Conservation (phyloP, 2,329 filamentous ascomycete genomes). For the Pseudogymnoascus sp. region DNA sequence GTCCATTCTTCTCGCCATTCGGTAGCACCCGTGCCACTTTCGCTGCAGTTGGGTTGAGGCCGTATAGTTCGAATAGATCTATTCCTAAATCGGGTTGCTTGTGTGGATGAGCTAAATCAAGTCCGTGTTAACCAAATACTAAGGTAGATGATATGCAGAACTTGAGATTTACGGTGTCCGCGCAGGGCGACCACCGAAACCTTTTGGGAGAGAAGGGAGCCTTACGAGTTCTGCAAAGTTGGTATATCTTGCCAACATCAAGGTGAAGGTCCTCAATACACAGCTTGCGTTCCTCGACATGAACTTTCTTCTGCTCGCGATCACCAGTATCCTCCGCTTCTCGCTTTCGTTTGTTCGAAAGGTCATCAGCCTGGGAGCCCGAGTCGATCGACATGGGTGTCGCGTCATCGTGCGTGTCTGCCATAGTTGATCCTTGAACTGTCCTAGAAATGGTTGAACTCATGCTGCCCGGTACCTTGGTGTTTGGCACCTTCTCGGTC, state of each 20-base stretch:
- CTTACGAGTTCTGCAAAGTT: slow-evolving; percentile 61
- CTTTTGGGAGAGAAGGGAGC: slow-evolving; percentile 37
- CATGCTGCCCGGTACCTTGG: background rate
- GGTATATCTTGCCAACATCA: slow-evolving; percentile 60
- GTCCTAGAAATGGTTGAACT: slow-evolving; percentile 1
- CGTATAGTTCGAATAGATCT: slow-evolving; percentile 54
- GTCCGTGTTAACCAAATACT: slow-evolving; percentile 29
- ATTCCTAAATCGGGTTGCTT: slow-evolving; percentile 43
- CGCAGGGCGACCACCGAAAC: background rate
- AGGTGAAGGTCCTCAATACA: slow-evolving; percentile 58
- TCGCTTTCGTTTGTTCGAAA: slow-evolving; percentile 56
- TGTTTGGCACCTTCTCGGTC: background rate
- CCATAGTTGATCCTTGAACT: background rate
- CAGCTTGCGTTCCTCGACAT: slow-evolving; percentile 52
- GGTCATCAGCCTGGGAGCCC: slow-evolving; percentile 41
- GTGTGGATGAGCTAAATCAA: slow-evolving; percentile 25
- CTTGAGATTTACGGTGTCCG: background rate
- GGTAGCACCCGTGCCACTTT: slow-evolving; percentile 57
- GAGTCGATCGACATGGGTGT: background rate
- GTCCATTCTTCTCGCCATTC: slow-evolving; percentile 59
- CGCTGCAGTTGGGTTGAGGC: slow-evolving; percentile 47
- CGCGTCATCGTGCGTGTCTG: background rate
- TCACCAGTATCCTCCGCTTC: slow-evolving; percentile 47
- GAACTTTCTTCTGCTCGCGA: slow-evolving; percentile 53
- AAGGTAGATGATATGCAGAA: slow-evolving; percentile 18